Percentiles rank a stretch among this genome's conserved stretches.
These are phyloP conservation scores for Termitomyces sp. DNA, from an alignment of 768 basidiomycete genomes.

Conservation along the genomic window DNA sequence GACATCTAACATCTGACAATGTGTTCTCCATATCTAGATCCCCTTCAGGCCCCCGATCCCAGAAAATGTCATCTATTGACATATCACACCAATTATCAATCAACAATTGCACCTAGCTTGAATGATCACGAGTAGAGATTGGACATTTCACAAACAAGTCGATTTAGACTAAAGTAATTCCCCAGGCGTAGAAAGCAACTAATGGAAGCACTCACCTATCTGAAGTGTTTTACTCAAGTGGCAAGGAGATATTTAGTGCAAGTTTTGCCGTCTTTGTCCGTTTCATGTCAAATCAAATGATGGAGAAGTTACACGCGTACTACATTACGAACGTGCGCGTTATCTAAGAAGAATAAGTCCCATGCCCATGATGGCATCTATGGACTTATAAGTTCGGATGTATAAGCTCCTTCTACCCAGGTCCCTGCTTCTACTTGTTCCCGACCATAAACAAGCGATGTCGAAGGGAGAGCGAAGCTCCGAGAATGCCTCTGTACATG, in stretches of 20 bases:
- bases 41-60: too few relatives aligned
- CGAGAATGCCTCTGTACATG: conserved; percentile 26
- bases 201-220: too few relatives aligned
- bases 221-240: not conserved
- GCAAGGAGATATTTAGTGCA: too few relatives aligned
- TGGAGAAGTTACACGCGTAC: not conserved
- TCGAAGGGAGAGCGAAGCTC: conserved; percentile 34
- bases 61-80: not conserved
- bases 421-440: not conserved
- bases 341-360: not conserved
- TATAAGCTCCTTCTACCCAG: not conserved
- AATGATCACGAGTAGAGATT: too few relatives aligned
- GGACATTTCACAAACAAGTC: too few relatives aligned
- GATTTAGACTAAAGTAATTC: too few relatives aligned
- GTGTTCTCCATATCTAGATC: too few relatives aligned
- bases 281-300: not conserved
- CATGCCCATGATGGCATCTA: not conserved
- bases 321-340: not conserved
- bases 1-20: too few relatives aligned
- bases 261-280: not conserved
- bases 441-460: conserved; percentile 8
- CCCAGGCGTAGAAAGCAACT: too few relatives aligned
- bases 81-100: not conserved
- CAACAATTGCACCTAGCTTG: too few relatives aligned
- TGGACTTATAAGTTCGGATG: not conserved